Conservation (phyloP, 2,329 filamentous ascomycete species). For the Phialophora tarda region DNA sequence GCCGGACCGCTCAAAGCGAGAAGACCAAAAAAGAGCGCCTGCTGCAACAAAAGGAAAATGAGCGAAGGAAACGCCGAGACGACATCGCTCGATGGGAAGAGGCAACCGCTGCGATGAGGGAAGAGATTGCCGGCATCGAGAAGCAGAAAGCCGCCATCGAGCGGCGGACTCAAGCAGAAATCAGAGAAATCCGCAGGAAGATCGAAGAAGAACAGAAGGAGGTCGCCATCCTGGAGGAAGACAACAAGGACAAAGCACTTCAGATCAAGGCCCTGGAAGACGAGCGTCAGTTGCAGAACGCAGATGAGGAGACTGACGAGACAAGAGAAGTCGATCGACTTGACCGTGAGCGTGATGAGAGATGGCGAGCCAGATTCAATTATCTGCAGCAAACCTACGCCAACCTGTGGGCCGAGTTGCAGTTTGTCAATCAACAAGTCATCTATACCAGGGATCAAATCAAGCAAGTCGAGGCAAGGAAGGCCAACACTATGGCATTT, state of each 20-base stretch:
- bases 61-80: constrained; percentile 65
- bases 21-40: constrained; percentile 75
- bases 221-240: constrained; percentile 65
- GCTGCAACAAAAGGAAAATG: constrained; percentile 65
- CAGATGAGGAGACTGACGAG: constrained; percentile 56
- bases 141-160: constrained; percentile 52
- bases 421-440: constrained; percentile 37
- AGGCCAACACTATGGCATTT: constrained; percentile 51
- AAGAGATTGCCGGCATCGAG: constrained; percentile 53
- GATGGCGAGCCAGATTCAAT: constrained; percentile 54
- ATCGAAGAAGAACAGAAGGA: constrained; percentile 53
- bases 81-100: constrained; percentile 65
- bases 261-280: constrained; percentile 68
- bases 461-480: constrained; percentile 46
- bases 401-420: constrained; percentile 40
- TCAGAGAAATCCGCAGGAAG: constrained; percentile 51
- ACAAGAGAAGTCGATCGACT: constrained; percentile 58
- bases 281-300: constrained; percentile 58
- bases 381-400: constrained; percentile 52
- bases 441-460: constrained; percentile 36
- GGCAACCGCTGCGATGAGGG: constrained; percentile 59
- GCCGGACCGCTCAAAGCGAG: constrained; percentile 78
- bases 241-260: constrained; percentile 64
- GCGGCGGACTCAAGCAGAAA: constrained; percentile 48
- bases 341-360: constrained; percentile 55